A percentile compares a stretch with the other conserved stretches of the same genome.
phyloP scores from a whole-genome alignment of 306 rosid genomes.

The Gastrolobium villosum region DNA sequence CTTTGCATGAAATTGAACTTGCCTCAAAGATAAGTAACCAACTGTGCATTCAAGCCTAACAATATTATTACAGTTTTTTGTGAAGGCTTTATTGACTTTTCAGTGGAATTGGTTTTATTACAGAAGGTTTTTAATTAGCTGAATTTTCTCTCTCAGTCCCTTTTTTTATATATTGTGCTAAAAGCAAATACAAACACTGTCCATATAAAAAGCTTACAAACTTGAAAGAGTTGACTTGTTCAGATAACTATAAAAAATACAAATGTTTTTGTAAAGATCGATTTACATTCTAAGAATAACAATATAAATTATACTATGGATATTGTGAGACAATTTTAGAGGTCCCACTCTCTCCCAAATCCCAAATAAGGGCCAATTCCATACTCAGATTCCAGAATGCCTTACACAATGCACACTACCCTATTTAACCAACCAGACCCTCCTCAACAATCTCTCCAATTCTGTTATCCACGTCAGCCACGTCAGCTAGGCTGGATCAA shows the following conservation, averaged over 20 bases:
- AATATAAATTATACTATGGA: no score
- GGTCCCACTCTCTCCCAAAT: no score
- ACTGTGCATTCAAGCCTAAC: constrained; percentile 3
- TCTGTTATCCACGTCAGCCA: no score
- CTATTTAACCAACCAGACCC: no score
- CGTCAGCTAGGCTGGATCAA: no score
- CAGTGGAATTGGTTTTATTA: neutral
- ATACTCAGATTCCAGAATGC: no score
- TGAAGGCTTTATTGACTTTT: constrained; percentile 1
- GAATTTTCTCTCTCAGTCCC: constrained; percentile 18
- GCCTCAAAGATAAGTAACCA: constrained; percentile 2
- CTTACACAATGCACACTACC: no score
- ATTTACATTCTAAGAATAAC: neutral
- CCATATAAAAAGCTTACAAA: constrained; percentile 3
- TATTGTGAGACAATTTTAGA: no score
- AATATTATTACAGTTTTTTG: constrained; percentile 11
- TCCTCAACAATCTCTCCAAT: no score
- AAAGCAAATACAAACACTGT: neutral
- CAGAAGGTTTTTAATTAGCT: neutral
- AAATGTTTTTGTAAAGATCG: neutral
- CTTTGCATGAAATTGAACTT: constrained; percentile 35
- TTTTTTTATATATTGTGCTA: constrained; percentile 7
- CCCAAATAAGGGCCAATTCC: no score
- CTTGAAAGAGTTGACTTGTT: constrained; percentile 24
- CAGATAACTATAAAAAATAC: constrained; percentile 19